A percentile compares a stretch with the other conserved stretches of the same genome.
Evolutionary conservation across 148 eudicot genomes (phyloP).

Genomic region (Nepenthes gracilis): DNA sequence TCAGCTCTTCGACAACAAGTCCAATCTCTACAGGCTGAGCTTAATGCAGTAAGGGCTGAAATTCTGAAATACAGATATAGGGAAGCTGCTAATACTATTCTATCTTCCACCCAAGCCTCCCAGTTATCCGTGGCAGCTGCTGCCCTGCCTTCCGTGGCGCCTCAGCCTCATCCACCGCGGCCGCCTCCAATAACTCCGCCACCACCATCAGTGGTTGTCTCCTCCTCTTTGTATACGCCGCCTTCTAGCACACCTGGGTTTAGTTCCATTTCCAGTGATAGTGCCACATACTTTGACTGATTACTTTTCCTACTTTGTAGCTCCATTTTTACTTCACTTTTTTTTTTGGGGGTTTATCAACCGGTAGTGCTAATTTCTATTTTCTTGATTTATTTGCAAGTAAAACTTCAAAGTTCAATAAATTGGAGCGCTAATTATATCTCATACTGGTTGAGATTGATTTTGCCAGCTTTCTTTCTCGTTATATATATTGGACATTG

Average conservation of each 20-base stretch:
- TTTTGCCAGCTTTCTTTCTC: no score
- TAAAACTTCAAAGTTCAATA: no score
- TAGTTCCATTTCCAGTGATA: no score
- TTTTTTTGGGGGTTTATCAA: no score
- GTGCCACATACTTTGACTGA: no score
- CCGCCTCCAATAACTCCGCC: conserved; percentile 28
- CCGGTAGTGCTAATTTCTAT: no score
- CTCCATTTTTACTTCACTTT: no score
- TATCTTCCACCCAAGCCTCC: neutral
- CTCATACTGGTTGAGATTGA: no score
- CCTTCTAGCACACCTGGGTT: neutral
- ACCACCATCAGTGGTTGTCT: conserved; percentile 14
- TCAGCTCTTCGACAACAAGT: conserved; percentile 67
- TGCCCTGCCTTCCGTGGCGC: conserved; percentile 8
- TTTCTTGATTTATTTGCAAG: no score
- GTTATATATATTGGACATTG: no score
- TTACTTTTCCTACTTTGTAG: no score
- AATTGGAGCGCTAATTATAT: no score
- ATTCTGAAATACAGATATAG: conserved; percentile 56
- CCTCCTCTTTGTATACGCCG: conserved; percentile 29
- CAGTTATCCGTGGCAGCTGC: conserved; percentile 8
- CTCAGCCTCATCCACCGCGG: conserved; percentile 22
- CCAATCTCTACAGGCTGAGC: conserved; percentile 47
- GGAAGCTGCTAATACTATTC: conserved; percentile 31
- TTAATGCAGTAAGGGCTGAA: conserved; percentile 46